Base-by-base conservation (phyloP, 208 protist species). In the Acanthamoeba healyi region DNA sequence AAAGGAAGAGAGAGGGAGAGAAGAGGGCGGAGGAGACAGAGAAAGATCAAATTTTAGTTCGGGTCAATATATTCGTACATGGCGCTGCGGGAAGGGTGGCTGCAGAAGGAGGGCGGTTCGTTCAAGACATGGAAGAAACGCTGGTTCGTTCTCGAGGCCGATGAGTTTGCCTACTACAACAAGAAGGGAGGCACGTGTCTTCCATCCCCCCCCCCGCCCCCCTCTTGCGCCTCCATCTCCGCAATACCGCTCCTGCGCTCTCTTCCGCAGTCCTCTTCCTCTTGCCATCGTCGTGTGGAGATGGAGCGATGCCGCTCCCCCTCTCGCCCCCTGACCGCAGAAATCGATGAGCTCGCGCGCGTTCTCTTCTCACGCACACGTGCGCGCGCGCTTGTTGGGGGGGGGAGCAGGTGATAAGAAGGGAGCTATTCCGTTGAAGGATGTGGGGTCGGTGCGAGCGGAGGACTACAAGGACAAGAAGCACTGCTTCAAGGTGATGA, bases 391-490 rank as follows among this genome's bases (percentile, higher is more conserved):
- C n/a, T n/a, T n/a, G n/a, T n/a, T n/a, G 49, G 9, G 3, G 9
- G 22, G 1, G 15, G 1, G 49, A 56, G 49, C 49, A 74, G 65
- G 65, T 0, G 77, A 86, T 2, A 61, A 61, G 44, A 86, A 86
- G 77, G 77, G 77, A 49, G 19, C 26, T 19, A 56, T 86, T 38
- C 77, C 77, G 77, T 24, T 86, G 36, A 58, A 49, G n/a, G 49
- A 86, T 61, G 77, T 86, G 77, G 40, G 44, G 9, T 49, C 40
- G 26, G 77, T 86, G 29, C 1, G 77, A 12, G 49, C 44, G 14
- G 40, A 58, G 44, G 40, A 49, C 49, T 86, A 86, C 77, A 86
- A 86, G 42, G 77, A 86, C 77, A 86, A 86, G 44, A 86, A 86
- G 44, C 40, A 86, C 42, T 86, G 77, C 77, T 61, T 86, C 44